phyloP scores from a whole-genome alignment of 495 filamentous ascomycete species.

The Xylaria flabelliformis region DNA sequence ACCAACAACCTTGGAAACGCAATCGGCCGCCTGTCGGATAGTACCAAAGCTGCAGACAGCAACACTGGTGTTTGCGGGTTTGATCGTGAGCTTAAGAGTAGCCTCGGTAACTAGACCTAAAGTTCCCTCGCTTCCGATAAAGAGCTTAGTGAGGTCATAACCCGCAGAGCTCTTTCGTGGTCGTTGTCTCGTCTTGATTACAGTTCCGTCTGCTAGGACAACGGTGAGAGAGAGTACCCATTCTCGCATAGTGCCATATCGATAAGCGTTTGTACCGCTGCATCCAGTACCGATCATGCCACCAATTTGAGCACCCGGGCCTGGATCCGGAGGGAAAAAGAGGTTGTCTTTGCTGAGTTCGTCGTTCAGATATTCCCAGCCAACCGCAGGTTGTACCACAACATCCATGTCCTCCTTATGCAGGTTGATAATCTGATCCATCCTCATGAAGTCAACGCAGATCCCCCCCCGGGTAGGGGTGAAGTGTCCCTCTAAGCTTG shows the following conservation, averaged over 20 bases:
- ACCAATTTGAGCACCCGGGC: conserved; percentile 86
- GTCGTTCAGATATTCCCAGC: conserved; percentile 81
- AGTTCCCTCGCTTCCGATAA: conserved; percentile 93
- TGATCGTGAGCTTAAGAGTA: conserved; percentile 80
- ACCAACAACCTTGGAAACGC: conserved; percentile 78
- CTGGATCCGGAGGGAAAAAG: conserved; percentile 86
- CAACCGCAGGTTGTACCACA: conserved; percentile 80
- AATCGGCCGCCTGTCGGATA: conserved; percentile 79
- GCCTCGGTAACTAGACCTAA: conserved; percentile 88
- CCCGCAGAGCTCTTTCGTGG: conserved; percentile 83
- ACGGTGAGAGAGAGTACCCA: conserved; percentile 93
- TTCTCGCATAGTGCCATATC: conserved; percentile 96
- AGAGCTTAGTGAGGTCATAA: conserved; percentile 84
- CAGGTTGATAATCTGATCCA: conserved; percentile 74
- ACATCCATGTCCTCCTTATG: conserved; percentile 81
- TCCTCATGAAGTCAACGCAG: conserved; percentile 76
- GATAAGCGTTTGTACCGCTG: conserved; percentile 89
- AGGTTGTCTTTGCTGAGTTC: conserved; percentile 68
- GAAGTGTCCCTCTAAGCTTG: conserved; percentile 81
- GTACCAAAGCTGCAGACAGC: conserved; percentile 82
- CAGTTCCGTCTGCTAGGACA: conserved; percentile 87
- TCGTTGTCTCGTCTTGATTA: conserved; percentile 85
- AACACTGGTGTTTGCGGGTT: conserved; percentile 79
- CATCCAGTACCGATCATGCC: conserved; percentile 97
- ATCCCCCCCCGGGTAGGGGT: conserved; percentile 77